Base-by-base conservation (phyloP, 108 stramenopile species). In the Phaeodactylum tricornutum region DNA sequence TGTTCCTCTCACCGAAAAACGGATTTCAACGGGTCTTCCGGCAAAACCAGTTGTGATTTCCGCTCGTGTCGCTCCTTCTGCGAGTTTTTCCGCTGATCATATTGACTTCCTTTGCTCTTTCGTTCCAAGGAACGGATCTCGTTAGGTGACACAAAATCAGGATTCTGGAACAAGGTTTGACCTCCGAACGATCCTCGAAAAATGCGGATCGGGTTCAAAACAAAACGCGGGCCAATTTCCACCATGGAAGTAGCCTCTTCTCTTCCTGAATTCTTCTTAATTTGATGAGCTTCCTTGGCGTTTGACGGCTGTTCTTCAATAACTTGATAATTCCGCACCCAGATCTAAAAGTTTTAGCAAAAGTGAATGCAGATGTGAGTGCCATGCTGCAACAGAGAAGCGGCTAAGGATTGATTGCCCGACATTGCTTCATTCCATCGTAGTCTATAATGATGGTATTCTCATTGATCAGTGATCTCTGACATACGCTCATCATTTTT, bases 211-310 rank as follows among this genome's bases (percentile, higher is more conserved):
- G 96, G 97, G 29, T 92, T 77, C 34, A 98, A 78, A 12, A 99
- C 95, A 63, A 98, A 97, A 9, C 99, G 77, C 15, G 99, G 99
- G 27, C 99, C 99, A 40, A 99, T 97, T 64, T 99, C 98, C 14
- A 98, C 95, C 0, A 99, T 73, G 8, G 87, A 87, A 25, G 93
- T 93, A 27, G 68, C 47, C 43, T 74, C 68, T 50, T 74, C 66
- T 69, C 84, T 68, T 44, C 91, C 75, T 0, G 59, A 66, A 7
- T 75, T 53, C 61, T 88, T 92, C 66, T 83, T 83, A 42, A 78
- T 68, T 1, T 47, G 34, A n/a, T 75, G 67, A 28, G 81, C 84
- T 64, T 92, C 85, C 57, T 78, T 53, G 24, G 84, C 84, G 26
- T 75, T 87, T n/a, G 69, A 54, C 2, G 86, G 71, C 37, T 87